Evolutionary conservation across 1,284 basidiomycete species (phyloP), one percentile per base, ranked within the genome.

Genomic region (Naganishia cerealis): DNA sequence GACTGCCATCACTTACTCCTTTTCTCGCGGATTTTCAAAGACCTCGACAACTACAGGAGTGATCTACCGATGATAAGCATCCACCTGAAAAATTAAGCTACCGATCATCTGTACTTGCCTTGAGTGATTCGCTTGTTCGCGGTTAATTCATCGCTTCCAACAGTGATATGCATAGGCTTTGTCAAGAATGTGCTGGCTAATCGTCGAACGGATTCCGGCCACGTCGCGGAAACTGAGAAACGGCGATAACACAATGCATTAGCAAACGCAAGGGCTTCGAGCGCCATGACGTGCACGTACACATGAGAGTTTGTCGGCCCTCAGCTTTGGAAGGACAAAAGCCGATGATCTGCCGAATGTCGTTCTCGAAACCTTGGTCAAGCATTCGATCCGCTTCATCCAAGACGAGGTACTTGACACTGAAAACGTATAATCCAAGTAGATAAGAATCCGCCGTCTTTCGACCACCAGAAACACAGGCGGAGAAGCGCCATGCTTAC

Each of bases 331-430:
- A 86, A 73, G 89, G 89, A 38, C 89, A 88, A 74, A 87, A 84
- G 9, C 87, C 88, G 71, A 99, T 94, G 75, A 99, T 99, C 67
- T 86, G 86, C 58, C 93, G 85, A 72, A 99, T 98, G 79, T 99
- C 96, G 75, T 97, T 96, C 82, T 99, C 96, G 80, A 99, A 99
- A 0, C 96, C 96, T 76, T 91, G 94, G 80, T 99, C 96, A 57
- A 99, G 84, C 95, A 99, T 98, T 56, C 95, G 86, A 81, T 99
- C 95, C 1, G 95, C 95, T 81, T 99, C 95, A 76, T 99, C 96
- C 50, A 99, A 83, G 0, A 98, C 95, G 18, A 98, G 84, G 83
- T 94, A 98, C 59, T 87, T 85, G 33, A 98, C 92, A 50, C 90
- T 89, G 71, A 62, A 24, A 15, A 24, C 43, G 16, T 7, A n/a